These are phyloP conservation scores for Craterostigma plantagineum DNA, from an alignment of 257 asterid species.

Conservation along the genomic window DNA sequence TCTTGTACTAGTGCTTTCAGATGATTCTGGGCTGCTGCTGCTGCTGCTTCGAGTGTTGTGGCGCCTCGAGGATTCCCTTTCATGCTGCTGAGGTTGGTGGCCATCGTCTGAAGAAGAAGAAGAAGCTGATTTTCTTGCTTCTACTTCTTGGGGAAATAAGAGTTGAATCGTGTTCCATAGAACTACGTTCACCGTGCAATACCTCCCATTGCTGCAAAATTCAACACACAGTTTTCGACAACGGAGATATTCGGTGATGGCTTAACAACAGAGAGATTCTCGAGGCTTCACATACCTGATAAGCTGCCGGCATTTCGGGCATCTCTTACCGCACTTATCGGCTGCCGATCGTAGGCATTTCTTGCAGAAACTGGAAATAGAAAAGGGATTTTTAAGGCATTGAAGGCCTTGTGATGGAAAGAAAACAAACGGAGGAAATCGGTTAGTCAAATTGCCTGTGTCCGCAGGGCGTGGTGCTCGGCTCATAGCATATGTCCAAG, in stretches of 20 bases:
- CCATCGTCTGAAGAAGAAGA: conserved; percentile 9
- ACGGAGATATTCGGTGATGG: no score
- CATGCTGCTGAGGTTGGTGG: conserved; percentile 8
- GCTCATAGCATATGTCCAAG: conserved; percentile 87
- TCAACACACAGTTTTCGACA: no score
- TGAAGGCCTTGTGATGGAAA: not conserved
- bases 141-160: conserved; percentile 73
- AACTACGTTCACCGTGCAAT: conserved; percentile 81
- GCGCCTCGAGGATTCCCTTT: conserved; percentile 1
- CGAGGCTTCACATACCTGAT: conserved; percentile 34
- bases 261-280: no score
- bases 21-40: no score
- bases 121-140: conserved; percentile 38
- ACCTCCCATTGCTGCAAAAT: conserved; percentile 54
- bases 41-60: no score
- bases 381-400: conserved; percentile 1
- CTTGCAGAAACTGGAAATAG: conserved; percentile 56
- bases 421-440: not conserved
- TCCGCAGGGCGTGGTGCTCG: conserved; percentile 95
- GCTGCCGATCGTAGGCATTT: conserved; percentile 78
- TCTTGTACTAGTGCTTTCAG: conserved; percentile 12
- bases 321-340: conserved; percentile 84
- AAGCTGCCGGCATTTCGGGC: conserved; percentile 95
- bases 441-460: conserved; percentile 47
- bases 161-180: conserved; percentile 95